Evolutionary conservation across 1,284 basidiomycete genomes (phyloP), one percentile per base, ranked within the genome.

Genomic region (Lentinus polychrous): DNA sequence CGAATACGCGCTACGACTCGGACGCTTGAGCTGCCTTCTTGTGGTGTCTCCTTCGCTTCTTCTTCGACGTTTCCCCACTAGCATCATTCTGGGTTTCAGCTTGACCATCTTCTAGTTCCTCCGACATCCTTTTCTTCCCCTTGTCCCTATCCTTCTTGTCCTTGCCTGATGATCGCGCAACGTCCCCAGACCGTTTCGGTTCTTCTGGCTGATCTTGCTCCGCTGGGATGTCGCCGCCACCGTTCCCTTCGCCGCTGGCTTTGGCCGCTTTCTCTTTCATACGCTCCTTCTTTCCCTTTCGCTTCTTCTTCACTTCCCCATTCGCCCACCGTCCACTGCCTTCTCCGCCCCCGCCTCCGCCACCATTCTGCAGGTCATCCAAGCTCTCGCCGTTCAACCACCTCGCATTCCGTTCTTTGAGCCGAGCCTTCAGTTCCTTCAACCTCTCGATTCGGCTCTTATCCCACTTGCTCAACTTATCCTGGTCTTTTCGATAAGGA

Each of bases 241-340:
- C 23, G 35, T 49, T 12, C 50, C 52, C 34, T 51, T 57, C 24
- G 49, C 61, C 11, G 57, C 64, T 8, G 42, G 58, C 22, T 36
- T 60, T 58, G 20, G 52, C 61, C 8, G 57, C 65, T 58, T 71
- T 81, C 54, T 69, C 59, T 57, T 70, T 78, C 70, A 77, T 70
- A 36, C 86, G 72, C 68, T 88, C 85, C 69, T 86, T 88, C 75
- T 81, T 87, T 4, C 85, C 86, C 60, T 76, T 85, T 55, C 85
- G 66, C 66, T 82, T 86, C 72, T 83, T 85, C 56, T 54, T 61
- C 46, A 62, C 59, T 52, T 65, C 70, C 47, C 58, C 8, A 20
- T 18, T 18, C 35, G 35, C 35, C 56, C 11, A 50, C 51, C 17
- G 22, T 18, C 12, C 12, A 12, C 18, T 40, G 39, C 22, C 40